Conservation (phyloP, 139 green algal genomes). For the Haematococcus lacustris region DNA sequence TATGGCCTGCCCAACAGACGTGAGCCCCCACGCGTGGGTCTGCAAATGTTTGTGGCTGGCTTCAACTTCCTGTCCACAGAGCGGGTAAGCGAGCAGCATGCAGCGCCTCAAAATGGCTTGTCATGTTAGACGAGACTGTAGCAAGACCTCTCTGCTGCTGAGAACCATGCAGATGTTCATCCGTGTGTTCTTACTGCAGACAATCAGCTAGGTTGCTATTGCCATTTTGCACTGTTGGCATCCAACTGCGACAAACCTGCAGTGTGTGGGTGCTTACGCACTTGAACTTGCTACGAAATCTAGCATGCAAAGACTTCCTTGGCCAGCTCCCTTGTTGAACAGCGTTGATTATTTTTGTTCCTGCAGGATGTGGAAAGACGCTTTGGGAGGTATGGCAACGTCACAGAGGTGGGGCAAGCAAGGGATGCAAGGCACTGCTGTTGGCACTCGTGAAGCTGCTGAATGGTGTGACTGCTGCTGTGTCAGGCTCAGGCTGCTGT, state of each 20-base stretch:
- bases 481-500: too few species aligned
- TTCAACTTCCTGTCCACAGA: constrained; percentile 50
- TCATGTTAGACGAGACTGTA: background rate
- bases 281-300: background rate
- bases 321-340: background rate
- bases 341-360: background rate
- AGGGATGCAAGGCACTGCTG: background rate
- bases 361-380: constrained; percentile 30
- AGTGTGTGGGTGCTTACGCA: background rate
- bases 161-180: too few species aligned
- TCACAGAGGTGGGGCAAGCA: constrained; percentile 7
- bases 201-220: too few species aligned
- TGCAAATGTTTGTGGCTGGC: constrained; percentile 50
- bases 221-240: too few species aligned
- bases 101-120: background rate
- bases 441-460: background rate
- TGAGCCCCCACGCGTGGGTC: constrained; percentile 19
- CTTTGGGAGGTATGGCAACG: constrained; percentile 36
- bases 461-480: background rate
- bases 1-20: constrained; percentile 1
- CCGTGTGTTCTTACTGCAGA: too few species aligned
- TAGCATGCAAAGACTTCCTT: background rate
- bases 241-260: background rate
- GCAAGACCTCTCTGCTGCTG: background rate
- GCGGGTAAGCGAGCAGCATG: constrained; percentile 16